A percentile compares a stretch with the other conserved stretches of the same genome.
Conservation (phyloP, 169 alveolate genomes). For the Perkinsus chesapeaki region DNA sequence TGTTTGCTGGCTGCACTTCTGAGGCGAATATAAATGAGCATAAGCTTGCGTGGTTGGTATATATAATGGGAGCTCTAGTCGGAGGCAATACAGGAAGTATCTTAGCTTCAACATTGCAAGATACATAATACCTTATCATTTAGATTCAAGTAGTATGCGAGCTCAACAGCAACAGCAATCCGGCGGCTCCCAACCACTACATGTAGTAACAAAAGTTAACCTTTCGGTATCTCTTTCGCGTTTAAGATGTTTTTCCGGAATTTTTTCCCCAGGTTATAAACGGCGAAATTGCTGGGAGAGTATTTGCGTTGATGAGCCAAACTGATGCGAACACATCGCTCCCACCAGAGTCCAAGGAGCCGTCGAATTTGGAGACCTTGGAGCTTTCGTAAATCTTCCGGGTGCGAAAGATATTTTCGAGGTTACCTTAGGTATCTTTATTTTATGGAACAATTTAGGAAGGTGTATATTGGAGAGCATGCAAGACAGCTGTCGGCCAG, state of each 20-base stretch:
- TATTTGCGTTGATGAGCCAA: slow-evolving; percentile 50
- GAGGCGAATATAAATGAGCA: slow-evolving; percentile 4
- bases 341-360: not conserved
- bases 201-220: not conserved
- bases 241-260: slow-evolving; percentile 21
- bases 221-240: not conserved
- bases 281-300: slow-evolving; percentile 61
- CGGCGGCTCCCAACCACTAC: slow-evolving; percentile 23
- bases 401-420: not conserved
- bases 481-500: slow-evolving; percentile 63
- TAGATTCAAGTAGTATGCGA: not conserved
- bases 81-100: slow-evolving; percentile 13
- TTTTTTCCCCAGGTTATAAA: slow-evolving; percentile 42
- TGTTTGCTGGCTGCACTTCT: slow-evolving; percentile 11
- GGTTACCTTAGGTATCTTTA: slow-evolving; percentile 47
- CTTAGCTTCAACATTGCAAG: not conserved
- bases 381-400: slow-evolving; percentile 52
- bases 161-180: slow-evolving; percentile 8
- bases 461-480: slow-evolving; percentile 79
- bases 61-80: slow-evolving; percentile 51
- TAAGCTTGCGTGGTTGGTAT: slow-evolving; percentile 56
- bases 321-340: slow-evolving; percentile 34
- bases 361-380: slow-evolving; percentile 50
- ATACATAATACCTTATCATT: not conserved
- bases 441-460: slow-evolving; percentile 82